Percentiles rank a stretch among this genome's conserved stretches.
phyloP scores from a whole-genome alignment of 306 rosid genomes.

The Acmispon strigosus region DNA sequence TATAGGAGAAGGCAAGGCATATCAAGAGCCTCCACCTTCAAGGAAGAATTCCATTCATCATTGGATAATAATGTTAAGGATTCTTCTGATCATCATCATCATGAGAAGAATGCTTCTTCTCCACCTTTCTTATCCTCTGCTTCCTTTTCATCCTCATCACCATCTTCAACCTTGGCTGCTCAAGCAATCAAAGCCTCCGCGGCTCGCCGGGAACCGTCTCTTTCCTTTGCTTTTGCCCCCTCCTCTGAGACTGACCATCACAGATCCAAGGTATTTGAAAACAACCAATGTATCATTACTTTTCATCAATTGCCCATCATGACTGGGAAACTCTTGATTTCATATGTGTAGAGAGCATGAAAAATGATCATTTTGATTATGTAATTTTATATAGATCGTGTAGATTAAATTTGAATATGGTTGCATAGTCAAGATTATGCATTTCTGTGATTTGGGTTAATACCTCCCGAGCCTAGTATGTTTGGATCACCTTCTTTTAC shows the following conservation, averaged over 20 bases:
- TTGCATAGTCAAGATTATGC: not conserved
- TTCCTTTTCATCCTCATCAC: slow-evolving; percentile 17
- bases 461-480: not conserved
- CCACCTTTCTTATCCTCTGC: not conserved
- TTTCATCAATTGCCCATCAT: not conserved
- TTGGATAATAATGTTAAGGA: slow-evolving; percentile 19
- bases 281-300: not conserved
- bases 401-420: not conserved
- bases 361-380: too few species aligned
- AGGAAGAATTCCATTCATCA: slow-evolving; percentile 58
- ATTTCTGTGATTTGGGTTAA: too few species aligned
- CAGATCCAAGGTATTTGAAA: slow-evolving; percentile 51
- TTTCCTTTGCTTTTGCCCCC: slow-evolving; percentile 29
- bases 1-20: slow-evolving; percentile 83
- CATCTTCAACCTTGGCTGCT: slow-evolving; percentile 49
- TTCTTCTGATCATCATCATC: not conserved
- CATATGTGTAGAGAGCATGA: not conserved
- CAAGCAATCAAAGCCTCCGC: slow-evolving; percentile 77
- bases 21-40: slow-evolving; percentile 67
- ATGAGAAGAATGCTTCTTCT: not conserved
- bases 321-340: not conserved
- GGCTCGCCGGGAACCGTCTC: slow-evolving; percentile 42
- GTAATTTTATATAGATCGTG: not conserved
- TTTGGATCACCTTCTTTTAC: too few species aligned
- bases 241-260: slow-evolving; percentile 24